Evolutionary conservation across 768 basidiomycete genomes (phyloP).

Genomic region (Auricularia sp.): DNA sequence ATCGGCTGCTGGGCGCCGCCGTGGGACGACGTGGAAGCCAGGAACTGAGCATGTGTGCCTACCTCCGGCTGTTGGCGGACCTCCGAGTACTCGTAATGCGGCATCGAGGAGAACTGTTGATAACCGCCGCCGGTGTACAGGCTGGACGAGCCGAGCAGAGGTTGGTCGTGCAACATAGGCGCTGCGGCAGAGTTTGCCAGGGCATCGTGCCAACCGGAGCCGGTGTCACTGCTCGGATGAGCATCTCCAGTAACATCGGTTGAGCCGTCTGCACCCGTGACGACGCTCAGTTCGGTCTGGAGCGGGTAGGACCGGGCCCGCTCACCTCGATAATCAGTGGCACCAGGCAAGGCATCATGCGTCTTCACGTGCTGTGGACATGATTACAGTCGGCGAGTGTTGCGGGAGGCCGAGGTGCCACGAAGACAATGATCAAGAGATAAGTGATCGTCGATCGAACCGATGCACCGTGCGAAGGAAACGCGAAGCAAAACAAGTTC

Average conservation of each 20-base stretch:
- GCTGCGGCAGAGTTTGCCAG: not conserved
- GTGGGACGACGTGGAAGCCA: not conserved
- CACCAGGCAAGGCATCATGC: not conserved
- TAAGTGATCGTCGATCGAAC: not conserved
- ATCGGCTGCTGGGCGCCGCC: not conserved
- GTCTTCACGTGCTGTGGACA: not conserved
- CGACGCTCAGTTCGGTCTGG: not conserved
- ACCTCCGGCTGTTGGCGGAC: not conserved
- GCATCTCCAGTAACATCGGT: not conserved
- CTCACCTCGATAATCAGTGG: not conserved
- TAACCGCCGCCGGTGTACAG: not conserved
- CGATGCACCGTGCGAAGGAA: not conserved
- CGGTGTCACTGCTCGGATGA: not conserved
- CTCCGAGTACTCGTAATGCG: not conserved
- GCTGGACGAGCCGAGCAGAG: not conserved
- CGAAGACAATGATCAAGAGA: not conserved
- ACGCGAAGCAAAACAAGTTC: not conserved
- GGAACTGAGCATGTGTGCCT: not conserved
- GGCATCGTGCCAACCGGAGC: not conserved
- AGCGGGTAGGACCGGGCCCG: not conserved
- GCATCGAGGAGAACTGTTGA: not conserved
- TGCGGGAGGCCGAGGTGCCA: not conserved
- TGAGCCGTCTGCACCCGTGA: not conserved
- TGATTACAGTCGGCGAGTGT: not conserved
- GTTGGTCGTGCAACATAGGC: not conserved